Conservation (phyloP, 2,329 filamentous ascomycete genomes). For the Coniochaeta ligniaria region DNA sequence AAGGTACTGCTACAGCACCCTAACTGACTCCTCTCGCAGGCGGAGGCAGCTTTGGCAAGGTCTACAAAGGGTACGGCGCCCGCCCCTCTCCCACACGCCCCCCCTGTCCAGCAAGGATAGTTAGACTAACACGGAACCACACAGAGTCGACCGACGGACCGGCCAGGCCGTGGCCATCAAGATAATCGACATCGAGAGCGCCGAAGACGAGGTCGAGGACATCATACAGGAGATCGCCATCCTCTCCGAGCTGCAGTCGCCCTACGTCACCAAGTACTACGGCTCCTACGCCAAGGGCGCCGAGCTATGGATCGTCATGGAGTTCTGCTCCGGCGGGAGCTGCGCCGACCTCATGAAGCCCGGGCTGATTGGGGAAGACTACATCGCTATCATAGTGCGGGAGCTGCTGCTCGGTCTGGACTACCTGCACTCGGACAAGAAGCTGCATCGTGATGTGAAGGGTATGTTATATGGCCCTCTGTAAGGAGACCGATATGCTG, state of each 20-base stretch:
- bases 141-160: slow-evolving; percentile 82
- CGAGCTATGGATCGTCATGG: slow-evolving; percentile 99
- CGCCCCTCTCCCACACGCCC: too few relatives aligned
- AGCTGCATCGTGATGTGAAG: slow-evolving; percentile 94
- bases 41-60: slow-evolving; percentile 95
- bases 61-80: slow-evolving; percentile 79
- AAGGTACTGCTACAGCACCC: neutral
- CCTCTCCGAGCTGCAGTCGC: slow-evolving; percentile 88
- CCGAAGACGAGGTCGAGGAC: slow-evolving; percentile 98
- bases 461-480: slow-evolving; percentile 39
- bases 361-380: slow-evolving; percentile 83
- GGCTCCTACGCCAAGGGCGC: slow-evolving; percentile 94
- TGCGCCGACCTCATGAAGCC: slow-evolving; percentile 95
- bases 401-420: slow-evolving; percentile 86
- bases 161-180: slow-evolving; percentile 97
- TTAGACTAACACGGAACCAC: slow-evolving; percentile 7
- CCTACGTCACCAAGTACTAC: slow-evolving; percentile 96
- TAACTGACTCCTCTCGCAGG: slow-evolving; percentile 42
- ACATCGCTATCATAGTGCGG: slow-evolving; percentile 90
- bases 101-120: neutral
- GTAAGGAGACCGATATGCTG: neutral
- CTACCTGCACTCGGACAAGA: slow-evolving; percentile 92
- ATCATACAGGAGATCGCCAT: slow-evolving; percentile 99
- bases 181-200: slow-evolving; percentile 96
- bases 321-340: slow-evolving; percentile 94